Base-by-base conservation (phyloP, 495 filamentous ascomycete genomes). In the Neurospora pannonica region DNA sequence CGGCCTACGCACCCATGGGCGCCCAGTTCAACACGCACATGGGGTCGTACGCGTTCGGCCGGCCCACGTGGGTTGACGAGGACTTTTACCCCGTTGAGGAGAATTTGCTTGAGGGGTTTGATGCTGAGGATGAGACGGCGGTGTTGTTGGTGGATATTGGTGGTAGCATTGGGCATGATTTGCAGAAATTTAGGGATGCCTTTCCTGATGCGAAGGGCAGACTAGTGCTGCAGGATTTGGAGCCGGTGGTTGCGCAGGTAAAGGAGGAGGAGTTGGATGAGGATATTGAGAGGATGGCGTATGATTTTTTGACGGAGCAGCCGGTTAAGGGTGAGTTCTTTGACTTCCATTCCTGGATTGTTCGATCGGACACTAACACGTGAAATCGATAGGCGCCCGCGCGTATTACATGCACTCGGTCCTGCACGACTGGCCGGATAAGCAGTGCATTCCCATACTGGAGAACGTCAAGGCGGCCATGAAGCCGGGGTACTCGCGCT, bases 371-470 rank as follows among this genome's bases (percentile, higher is more conserved):
- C 3, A 71, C 67, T 48, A 24, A 74, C 21, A 21, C 7, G n/a
- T n/a, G n/a, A 70, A 78, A 15, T 74, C 74, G n/a, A 21, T 72
- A 79, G 81, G 82, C 1, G 82, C 85, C 2, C 80, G 82, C 24
- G 79, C 80, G 0, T 87, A 86, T 72, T 85, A 81, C 76, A 77
- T 87, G 62, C 83, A 84, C 74, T 79, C 78, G 11, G 79, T 87
- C 38, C 77, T 87, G 17, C 85, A 88, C 46, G 86, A 87, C 78
- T 87, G 85, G 85, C 79, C 80, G 1, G 85, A 87, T 67, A 81
- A 85, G 11, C 75, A 70, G 31, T 83, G 83, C 60, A 76, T 75
- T 9, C 76, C 70, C 42, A 87, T 88, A 38, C 78, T 89, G 7
- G 28, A 54, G 0, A 73, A 81, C 36, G 77, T 87, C 31, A 77